phyloP scores from a whole-genome alignment of 306 rosid species.

The Vigna radiata region DNA sequence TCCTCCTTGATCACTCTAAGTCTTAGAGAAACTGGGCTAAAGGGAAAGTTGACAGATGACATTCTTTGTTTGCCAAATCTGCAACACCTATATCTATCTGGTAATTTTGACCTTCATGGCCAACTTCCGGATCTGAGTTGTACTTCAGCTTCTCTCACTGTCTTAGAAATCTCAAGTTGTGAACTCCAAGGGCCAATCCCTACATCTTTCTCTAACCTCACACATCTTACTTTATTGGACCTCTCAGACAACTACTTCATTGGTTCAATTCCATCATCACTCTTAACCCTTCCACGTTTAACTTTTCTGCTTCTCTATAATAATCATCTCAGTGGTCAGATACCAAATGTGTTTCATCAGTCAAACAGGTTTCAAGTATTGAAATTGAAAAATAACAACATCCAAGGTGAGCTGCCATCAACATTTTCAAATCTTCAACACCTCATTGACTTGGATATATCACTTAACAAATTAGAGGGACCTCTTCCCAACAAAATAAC shows the following conservation, averaged over 20 bases:
- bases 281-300: no score
- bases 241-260: no score
- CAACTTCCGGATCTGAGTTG: conserved; percentile 3
- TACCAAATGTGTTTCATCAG: no score
- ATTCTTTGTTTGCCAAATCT: conserved; percentile 9
- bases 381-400: no score
- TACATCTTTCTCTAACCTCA: background rate
- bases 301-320: background rate
- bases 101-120: background rate
- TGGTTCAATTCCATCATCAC: no score
- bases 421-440: background rate
- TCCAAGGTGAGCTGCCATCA: background rate
- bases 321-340: no score
- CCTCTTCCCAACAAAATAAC: background rate
- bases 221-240: background rate
- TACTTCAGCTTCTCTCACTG: background rate
- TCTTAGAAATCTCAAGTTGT: background rate
- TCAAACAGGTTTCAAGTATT: no score
- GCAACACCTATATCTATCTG: background rate
- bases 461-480: background rate
- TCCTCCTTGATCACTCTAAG: conserved; percentile 32
- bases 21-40: rapidly evolving
- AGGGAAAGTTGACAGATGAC: background rate
- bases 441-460: conserved; percentile 14
- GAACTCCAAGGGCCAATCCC: background rate